Evolutionary conservation across 768 basidiomycete genomes (phyloP).

Genomic region (Hysterangium stoloniferum): DNA sequence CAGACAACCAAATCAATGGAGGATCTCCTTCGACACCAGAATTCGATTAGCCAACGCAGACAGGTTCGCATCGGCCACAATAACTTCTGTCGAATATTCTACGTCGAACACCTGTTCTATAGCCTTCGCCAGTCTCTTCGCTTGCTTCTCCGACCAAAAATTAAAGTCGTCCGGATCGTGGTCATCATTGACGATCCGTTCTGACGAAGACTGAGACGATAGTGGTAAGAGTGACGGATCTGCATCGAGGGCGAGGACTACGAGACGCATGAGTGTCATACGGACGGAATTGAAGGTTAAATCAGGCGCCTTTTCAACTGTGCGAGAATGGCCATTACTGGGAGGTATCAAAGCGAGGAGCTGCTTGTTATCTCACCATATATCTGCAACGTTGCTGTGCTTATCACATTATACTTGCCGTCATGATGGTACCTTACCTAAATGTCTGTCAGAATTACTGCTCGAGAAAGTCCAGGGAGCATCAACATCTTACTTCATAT

Average conservation of each 20-base stretch:
- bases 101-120: slow-evolving; percentile 80
- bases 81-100: slow-evolving; percentile 83
- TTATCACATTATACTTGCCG: slow-evolving; percentile 95
- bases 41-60: slow-evolving; percentile 79
- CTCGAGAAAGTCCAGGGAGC: background rate
- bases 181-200: slow-evolving; percentile 28
- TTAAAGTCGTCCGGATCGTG: slow-evolving; percentile 88
- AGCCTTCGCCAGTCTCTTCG: slow-evolving; percentile 75
- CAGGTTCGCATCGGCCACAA: slow-evolving; percentile 91
- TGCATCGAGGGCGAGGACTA: slow-evolving; percentile 79
- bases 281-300: slow-evolving; percentile 62
- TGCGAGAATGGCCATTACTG: slow-evolving; percentile 5
- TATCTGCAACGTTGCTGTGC: slow-evolving; percentile 76
- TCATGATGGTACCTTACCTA: slow-evolving; percentile 91
- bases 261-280: slow-evolving; percentile 60
- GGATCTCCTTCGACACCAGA: slow-evolving; percentile 61
- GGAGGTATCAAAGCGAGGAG: background rate
- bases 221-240: slow-evolving; percentile 76
- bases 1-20: too few species aligned
- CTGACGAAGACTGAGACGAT: slow-evolving; percentile 41
- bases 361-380: slow-evolving; percentile 63
- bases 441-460: background rate
- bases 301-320: slow-evolving; percentile 63
- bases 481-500: slow-evolving; percentile 65
- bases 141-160: slow-evolving; percentile 89